Percentiles rank a stretch among this genome's conserved stretches.
These are phyloP conservation scores for Fulvia fulva DNA, from an alignment of 2,329 filamentous ascomycete genomes.

Conservation along the genomic window DNA sequence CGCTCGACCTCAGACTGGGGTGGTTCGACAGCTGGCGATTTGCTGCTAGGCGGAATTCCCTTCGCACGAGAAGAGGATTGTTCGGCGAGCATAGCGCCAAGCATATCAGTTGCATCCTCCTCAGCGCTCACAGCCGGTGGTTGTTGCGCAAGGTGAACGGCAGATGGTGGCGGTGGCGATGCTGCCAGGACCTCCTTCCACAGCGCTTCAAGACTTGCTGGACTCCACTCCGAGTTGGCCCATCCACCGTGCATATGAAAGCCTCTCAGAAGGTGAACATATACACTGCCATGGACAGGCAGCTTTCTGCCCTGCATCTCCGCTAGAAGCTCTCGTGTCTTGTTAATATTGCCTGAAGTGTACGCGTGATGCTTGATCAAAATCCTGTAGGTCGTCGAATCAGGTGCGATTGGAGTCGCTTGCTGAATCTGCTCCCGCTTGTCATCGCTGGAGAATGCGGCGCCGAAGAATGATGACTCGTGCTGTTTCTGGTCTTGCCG, in stretches of 20 bases:
- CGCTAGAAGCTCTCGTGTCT: conserved; percentile 65
- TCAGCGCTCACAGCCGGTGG: neutral
- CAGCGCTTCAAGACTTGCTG: conserved; percentile 62
- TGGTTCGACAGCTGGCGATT: neutral
- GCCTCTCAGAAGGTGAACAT: conserved; percentile 75
- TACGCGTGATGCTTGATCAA: conserved; percentile 71
- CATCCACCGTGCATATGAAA: conserved; percentile 70
- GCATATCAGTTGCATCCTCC: conserved; percentile 6
- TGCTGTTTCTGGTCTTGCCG: conserved; percentile 48
- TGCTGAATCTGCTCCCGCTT: conserved; percentile 56
- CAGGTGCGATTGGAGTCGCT: conserved; percentile 63
- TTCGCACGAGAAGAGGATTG: neutral
- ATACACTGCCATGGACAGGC: conserved; percentile 70
- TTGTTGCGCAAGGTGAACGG: neutral
- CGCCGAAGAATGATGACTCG: conserved; percentile 41
- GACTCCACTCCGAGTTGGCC: conserved; percentile 67
- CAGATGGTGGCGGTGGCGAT: neutral
- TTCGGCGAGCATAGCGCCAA: conserved; percentile 16
- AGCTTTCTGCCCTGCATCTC: conserved; percentile 74
- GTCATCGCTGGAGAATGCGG: conserved; percentile 20
- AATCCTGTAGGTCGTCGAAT: conserved; percentile 74
- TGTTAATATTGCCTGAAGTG: conserved; percentile 65
- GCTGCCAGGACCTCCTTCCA: conserved; percentile 60
- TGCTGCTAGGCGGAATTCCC: too few species aligned
- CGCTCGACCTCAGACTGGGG: conserved; percentile 19